These are phyloP conservation scores for Lobosporangium transversale DNA, from an alignment of 192 early-diverging fungal species.

Conservation along the genomic window DNA sequence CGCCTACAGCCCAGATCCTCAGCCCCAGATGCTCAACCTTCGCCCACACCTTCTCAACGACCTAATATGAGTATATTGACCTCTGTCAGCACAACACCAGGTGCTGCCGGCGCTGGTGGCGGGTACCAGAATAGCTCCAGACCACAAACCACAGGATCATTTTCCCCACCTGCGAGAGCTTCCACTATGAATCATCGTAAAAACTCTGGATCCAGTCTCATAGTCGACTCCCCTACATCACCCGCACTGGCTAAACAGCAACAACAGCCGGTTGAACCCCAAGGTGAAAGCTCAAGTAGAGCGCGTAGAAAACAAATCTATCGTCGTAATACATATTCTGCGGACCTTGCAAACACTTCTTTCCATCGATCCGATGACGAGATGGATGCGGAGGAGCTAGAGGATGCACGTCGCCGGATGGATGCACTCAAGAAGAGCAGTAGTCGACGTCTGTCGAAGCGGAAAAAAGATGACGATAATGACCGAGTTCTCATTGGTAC, in stretches of 20 bases:
- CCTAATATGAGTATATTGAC: constrained; percentile 3
- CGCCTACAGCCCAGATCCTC: constrained; percentile 2
- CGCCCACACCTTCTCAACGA: background rate
- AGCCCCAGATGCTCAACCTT: background rate
- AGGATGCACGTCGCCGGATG: constrained; percentile 48
- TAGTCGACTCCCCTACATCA: constrained; percentile 23
- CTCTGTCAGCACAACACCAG: background rate
- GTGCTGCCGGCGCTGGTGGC: constrained; percentile 38
- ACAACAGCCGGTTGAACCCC: background rate
- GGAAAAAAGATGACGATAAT: constrained; percentile 56
- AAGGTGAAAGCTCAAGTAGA: constrained; percentile 23
- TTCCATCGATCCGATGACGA: constrained; percentile 54
- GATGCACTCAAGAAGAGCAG: constrained; percentile 49
- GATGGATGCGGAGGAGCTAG: constrained; percentile 55
- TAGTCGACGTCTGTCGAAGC: constrained; percentile 54
- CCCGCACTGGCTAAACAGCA: constrained; percentile 16
- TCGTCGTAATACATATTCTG: constrained; percentile 57
- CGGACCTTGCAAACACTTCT: constrained; percentile 49
- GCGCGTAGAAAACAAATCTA: constrained; percentile 29
- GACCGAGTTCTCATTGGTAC: constrained; percentile 75
- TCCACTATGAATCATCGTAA: constrained; percentile 48
- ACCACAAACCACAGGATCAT: background rate
- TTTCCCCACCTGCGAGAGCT: constrained; percentile 29
- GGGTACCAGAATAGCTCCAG: constrained; percentile 17
- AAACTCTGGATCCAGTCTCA: constrained; percentile 9